Conservation (phyloP, 441 rosid genomes). For the Arabidopsis lyrata region DNA sequence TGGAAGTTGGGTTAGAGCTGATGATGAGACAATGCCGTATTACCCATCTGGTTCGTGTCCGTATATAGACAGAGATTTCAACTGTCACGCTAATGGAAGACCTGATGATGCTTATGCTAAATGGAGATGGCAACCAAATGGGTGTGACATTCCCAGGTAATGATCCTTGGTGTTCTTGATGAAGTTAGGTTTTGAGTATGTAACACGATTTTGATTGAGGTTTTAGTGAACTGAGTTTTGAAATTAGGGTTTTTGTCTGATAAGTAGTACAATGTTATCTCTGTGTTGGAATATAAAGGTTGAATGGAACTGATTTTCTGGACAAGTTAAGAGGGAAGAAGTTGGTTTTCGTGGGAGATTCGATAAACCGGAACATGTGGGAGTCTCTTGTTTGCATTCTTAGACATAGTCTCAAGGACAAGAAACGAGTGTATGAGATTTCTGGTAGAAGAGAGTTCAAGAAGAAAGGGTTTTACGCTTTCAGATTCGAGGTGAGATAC, state of each 20-base stretch:
- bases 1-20: slow-evolving; percentile 65
- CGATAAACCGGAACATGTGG: slow-evolving; percentile 80
- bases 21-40: slow-evolving; percentile 58
- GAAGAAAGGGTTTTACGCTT: slow-evolving; percentile 69
- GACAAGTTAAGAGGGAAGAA: slow-evolving; percentile 68
- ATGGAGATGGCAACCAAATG: slow-evolving; percentile 76
- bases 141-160: slow-evolving; percentile 65
- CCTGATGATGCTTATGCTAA: slow-evolving; percentile 61
- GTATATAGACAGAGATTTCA: slow-evolving; percentile 61
- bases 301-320: slow-evolving; percentile 70
- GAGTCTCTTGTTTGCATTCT: slow-evolving; percentile 78
- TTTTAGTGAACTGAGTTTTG: neutral
- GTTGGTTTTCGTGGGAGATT: slow-evolving; percentile 73
- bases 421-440: slow-evolving; percentile 64
- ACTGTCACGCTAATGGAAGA: slow-evolving; percentile 65
- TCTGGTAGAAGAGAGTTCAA: slow-evolving; percentile 66
- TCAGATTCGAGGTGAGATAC: slow-evolving; percentile 65
- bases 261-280: slow-evolving; percentile 5
- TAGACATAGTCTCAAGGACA: slow-evolving; percentile 53
- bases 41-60: slow-evolving; percentile 71
- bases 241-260: slow-evolving; percentile 6
- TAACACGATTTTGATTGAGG: neutral
- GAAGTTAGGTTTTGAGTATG: slow-evolving; percentile 6
- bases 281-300: slow-evolving; percentile 38
- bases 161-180: slow-evolving; percentile 23